Base-by-base conservation (phyloP, 2,329 filamentous ascomycete species). In the Scedosporium aurantiacum region DNA sequence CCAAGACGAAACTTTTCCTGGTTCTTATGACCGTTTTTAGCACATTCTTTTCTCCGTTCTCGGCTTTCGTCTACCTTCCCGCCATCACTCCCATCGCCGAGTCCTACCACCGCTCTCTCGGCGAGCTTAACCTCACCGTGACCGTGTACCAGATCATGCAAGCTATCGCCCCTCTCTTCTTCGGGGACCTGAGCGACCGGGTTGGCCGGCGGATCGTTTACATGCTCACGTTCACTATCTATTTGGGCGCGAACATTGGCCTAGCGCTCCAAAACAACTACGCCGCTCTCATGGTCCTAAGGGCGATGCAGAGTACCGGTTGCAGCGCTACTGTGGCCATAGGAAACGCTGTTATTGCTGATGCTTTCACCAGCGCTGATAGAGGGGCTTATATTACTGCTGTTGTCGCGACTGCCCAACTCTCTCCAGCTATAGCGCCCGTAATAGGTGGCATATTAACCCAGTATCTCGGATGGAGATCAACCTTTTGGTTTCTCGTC, bases 401-500 rank as follows among this genome's bases (percentile, higher is more conserved):
- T 5, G 50, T 54, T 2, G 50, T 54, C 7, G 50, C 50, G 18
- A 54, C 21, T 14, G 50, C 50, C n/a, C 50, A 54, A 23, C 23
- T 54, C 23, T 54, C 73, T 0, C 77, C 77, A 4, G 72, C 77
- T 0, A 60, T 81, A 2, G 78, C 82, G 0, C 85, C 86, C 0
- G 75, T 86, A 10, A 73, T 87, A 14, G 84, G 84, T 1, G 85
- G 84, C 1, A 64, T 84, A 0, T 72, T 88, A 1, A 75, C 76
- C 3, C 74, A 84, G 56, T 82, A 78, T 57, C 72, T 84, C 0
- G 82, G 82, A 0, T 87, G 84, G 84, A 73, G 79, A 37, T 74
- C 76, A 37, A 82, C 86, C 28, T 87, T 87, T 66, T 86, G 83
- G 82, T 84, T 85, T 61, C 70, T 87, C 12, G 72, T 77, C 10